A percentile compares a stretch with the other conserved stretches of the same genome.
Conservation (phyloP, 331 rosid species). For the Dryas integrifolia region DNA sequence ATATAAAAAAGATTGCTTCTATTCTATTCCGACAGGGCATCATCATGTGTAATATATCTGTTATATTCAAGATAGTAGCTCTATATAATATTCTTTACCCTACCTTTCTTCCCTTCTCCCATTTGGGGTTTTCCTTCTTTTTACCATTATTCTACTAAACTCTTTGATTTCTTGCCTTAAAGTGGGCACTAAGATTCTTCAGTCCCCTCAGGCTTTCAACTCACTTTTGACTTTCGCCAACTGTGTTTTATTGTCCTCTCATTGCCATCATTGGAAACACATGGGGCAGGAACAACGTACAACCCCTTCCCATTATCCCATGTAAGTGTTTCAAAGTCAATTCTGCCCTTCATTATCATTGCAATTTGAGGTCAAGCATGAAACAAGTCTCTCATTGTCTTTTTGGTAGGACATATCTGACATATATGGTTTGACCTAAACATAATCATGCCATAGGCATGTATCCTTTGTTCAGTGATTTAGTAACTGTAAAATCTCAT, state of each 20-base stretch:
- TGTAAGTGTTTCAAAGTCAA: constrained; percentile 12
- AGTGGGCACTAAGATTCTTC: constrained; percentile 47
- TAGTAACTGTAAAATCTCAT: background rate
- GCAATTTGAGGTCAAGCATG: background rate
- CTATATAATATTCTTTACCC: background rate
- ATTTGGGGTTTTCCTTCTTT: constrained; percentile 16
- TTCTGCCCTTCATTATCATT: background rate
- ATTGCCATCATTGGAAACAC: constrained; percentile 18
- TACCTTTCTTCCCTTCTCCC: background rate
- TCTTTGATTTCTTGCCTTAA: constrained; percentile 27
- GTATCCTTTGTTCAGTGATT: background rate
- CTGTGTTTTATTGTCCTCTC: constrained; percentile 15
- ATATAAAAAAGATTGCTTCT: constrained; percentile 39
- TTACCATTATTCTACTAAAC: constrained; percentile 32
- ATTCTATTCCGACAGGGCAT: constrained; percentile 67
- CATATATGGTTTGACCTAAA: too few species aligned
- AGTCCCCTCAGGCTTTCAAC: constrained; percentile 30
- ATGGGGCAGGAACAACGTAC: constrained; percentile 2
- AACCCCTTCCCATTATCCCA: background rate
- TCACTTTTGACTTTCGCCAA: constrained; percentile 49
- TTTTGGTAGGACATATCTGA: background rate
- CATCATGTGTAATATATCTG: constrained; percentile 25
- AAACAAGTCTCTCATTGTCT: background rate
- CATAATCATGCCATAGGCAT: too few species aligned
- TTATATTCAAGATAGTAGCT: constrained; percentile 27